Conservation (phyloP, 2,329 filamentous ascomycete genomes). For the Xylaria hypoxylon region DNA sequence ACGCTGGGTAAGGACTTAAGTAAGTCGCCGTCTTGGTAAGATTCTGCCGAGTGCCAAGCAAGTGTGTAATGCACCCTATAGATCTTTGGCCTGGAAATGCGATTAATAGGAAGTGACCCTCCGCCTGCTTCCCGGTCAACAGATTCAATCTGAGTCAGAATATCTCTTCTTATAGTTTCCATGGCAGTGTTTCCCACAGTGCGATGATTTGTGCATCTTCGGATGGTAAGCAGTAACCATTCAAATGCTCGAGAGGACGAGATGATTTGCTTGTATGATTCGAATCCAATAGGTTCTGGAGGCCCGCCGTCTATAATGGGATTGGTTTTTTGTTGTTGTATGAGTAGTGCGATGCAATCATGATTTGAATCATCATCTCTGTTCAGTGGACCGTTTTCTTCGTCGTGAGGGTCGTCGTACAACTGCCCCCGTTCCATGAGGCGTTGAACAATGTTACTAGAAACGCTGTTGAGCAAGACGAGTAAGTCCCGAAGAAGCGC, state of each 20-base stretch:
- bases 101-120: too few species aligned
- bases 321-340: too few species aligned
- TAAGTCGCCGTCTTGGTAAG: neutral
- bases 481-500: neutral
- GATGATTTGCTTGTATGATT: neutral
- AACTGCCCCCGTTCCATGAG: neutral
- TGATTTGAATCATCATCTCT: neutral
- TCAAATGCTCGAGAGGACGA: neutral
- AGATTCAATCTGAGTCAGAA: too few species aligned
- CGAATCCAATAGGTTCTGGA: neutral
- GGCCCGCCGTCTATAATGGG: neutral
- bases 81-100: too few species aligned
- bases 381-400: neutral
- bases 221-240: neutral
- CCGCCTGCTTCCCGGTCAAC: too few species aligned
- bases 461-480: neutral
- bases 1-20: neutral
- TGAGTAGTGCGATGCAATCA: too few species aligned
- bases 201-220: neutral
- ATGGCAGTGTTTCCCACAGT: neutral
- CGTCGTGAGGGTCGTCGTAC: neutral
- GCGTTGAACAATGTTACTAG: neutral
- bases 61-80: neutral
- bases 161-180: neutral
- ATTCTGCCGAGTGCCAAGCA: neutral